phyloP scores from a whole-genome alignment of 176 grass and related monocot genomes.

The Carex pumila region DNA sequence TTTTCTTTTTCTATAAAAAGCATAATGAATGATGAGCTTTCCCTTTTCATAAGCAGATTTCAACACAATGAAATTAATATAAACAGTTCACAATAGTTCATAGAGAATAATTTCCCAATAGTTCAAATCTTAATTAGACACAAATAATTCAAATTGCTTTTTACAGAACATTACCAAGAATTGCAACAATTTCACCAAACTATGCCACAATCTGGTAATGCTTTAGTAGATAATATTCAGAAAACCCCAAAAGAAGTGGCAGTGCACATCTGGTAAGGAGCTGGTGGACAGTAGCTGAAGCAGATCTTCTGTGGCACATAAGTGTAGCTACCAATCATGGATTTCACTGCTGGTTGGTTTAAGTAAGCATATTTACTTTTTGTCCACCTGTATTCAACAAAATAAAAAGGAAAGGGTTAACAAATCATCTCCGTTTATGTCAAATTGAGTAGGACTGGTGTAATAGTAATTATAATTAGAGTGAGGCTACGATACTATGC shows the following conservation, averaged over 20 bases:
- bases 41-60: background rate
- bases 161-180: slow-evolving; percentile 1
- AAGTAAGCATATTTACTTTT: slow-evolving; percentile 79
- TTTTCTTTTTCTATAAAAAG: background rate
- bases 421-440: background rate
- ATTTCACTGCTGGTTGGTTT: slow-evolving; percentile 54
- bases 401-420: background rate
- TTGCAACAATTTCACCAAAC: background rate
- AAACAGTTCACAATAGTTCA: background rate
- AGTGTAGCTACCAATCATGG: slow-evolving; percentile 37
- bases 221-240: slow-evolving; percentile 1
- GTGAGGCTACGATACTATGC: too few species aligned
- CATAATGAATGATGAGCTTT: background rate
- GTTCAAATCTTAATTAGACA: slow-evolving; percentile 1
- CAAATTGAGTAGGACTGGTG: background rate
- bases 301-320: slow-evolving; percentile 42
- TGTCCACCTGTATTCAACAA: slow-evolving; percentile 68
- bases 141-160: slow-evolving; percentile 22
- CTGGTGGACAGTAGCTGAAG: slow-evolving; percentile 18
- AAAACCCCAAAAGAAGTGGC: slow-evolving; percentile 24
- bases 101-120: background rate
- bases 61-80: background rate
- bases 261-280: slow-evolving; percentile 20
- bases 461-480: background rate
- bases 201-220: background rate